Evolutionary conservation across 176 grass and related monocot genomes (phyloP).

Genomic region (Zea mays): Zm-B73-REFERENCE-NAM-5.0 NC_050100.1:210276501-210277000

Average conservation of each 20-base stretch:
- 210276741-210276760: not conserved
- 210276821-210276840: not conserved
- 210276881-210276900: not conserved
- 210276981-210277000: slow-evolving; percentile 97
- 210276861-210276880: not conserved
- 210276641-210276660: slow-evolving; percentile 53
- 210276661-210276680: slow-evolving; percentile 24
- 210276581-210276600: not conserved
- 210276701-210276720: not conserved
- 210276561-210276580: not conserved
- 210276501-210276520: not conserved
- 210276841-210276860: not conserved
- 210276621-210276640: not conserved
- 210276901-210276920: not conserved
- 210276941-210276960: slow-evolving; percentile 74
- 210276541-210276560: not conserved
- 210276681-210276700: not conserved
- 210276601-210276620: not conserved
- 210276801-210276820: not conserved
- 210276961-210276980: slow-evolving; percentile 98
- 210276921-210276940: slow-evolving; percentile 19
- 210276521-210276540: not conserved
- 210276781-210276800: not conserved
- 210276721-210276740: slow-evolving; percentile 6
- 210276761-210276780: slow-evolving; percentile 8